Evolutionary conservation across 2,329 filamentous ascomycete species (phyloP).

Genomic region (Rhinocladiella similis): DNA sequence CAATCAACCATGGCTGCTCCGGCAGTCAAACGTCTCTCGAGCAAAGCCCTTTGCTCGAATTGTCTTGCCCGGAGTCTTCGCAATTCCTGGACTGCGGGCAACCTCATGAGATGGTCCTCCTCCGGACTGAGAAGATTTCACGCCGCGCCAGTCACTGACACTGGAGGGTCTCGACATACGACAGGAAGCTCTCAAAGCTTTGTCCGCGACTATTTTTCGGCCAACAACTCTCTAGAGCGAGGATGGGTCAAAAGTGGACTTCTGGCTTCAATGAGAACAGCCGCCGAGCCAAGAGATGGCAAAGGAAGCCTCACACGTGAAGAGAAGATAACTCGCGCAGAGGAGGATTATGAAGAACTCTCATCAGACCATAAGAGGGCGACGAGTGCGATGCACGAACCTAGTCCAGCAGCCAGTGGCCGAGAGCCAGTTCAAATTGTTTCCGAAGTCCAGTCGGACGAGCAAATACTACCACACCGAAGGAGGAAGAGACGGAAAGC

Average conservation of each 20-base stretch:
- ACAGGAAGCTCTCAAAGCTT: constrained; percentile 22
- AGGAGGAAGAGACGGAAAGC: constrained; percentile 25
- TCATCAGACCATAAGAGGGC: constrained; percentile 6
- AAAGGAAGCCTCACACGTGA: background rate
- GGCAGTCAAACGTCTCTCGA: constrained; percentile 20
- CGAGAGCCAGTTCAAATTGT: background rate
- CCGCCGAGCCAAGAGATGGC: constrained; percentile 8
- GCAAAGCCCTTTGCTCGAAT: constrained; percentile 16
- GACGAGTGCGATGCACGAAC: background rate
- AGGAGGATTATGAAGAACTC: constrained; percentile 12
- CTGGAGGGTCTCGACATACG: constrained; percentile 7
- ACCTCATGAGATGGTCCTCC: constrained; percentile 21
- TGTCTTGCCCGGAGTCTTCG: constrained; percentile 16
- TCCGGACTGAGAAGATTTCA: constrained; percentile 26
- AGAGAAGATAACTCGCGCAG: background rate
- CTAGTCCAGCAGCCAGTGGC: background rate
- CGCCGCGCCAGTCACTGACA: constrained; percentile 7
- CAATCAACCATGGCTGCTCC: constrained; percentile 20
- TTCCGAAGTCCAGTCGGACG: background rate
- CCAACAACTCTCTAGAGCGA: constrained; percentile 30
- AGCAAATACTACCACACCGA: constrained; percentile 26
- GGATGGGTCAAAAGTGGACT: constrained; percentile 29
- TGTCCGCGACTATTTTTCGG: constrained; percentile 31
- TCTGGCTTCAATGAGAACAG: constrained; percentile 25
- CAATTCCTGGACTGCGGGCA: constrained; percentile 9